These are phyloP conservation scores for Pseudomonodictys pantanalensis DNA, from an alignment of 495 filamentous ascomycete species.

Conservation along the genomic window DNA sequence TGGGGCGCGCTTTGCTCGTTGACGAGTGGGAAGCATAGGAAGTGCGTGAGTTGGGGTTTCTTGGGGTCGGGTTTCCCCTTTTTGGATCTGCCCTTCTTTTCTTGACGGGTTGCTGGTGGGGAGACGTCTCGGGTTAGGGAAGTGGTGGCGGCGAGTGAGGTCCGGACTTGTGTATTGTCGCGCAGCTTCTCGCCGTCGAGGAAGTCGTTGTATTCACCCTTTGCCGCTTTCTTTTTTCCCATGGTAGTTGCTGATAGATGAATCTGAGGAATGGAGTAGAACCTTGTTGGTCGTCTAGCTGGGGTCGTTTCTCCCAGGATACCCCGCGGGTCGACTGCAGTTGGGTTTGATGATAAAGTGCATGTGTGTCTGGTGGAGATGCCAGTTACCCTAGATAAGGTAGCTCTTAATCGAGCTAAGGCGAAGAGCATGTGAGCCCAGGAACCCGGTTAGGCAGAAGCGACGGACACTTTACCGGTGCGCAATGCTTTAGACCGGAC, in stretches of 20 bases:
- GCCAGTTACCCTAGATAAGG: too few relatives aligned
- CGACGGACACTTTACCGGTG: too few relatives aligned
- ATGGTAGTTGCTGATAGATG: background rate
- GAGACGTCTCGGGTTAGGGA: background rate
- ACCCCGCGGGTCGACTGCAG: too few relatives aligned
- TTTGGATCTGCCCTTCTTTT: conserved; percentile 1
- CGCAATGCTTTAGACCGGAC: too few relatives aligned
- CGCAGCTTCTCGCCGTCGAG: conserved; percentile 26
- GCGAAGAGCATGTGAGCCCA: too few relatives aligned
- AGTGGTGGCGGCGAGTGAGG: background rate
- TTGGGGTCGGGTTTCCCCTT: conserved; percentile 16
- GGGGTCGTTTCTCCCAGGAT: too few relatives aligned
- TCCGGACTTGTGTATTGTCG: conserved; percentile 16
- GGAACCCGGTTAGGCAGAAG: too few relatives aligned
- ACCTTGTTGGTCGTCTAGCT: too few relatives aligned
- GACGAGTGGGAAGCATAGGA: conserved; percentile 79
- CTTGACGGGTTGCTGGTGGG: background rate
- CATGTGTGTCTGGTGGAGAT: too few relatives aligned
- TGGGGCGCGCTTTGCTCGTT: conserved; percentile 60
- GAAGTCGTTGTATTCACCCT: conserved; percentile 28
- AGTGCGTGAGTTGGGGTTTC: conserved; percentile 69
- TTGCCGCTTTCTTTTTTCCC: conserved; percentile 23
- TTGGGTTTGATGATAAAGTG: too few relatives aligned
- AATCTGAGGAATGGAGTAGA: background rate
- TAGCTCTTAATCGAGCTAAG: too few relatives aligned